These are phyloP conservation scores for Lipomyces yamadae DNA, from an alignment of 805 yeast species.

Conservation along the genomic window DNA sequence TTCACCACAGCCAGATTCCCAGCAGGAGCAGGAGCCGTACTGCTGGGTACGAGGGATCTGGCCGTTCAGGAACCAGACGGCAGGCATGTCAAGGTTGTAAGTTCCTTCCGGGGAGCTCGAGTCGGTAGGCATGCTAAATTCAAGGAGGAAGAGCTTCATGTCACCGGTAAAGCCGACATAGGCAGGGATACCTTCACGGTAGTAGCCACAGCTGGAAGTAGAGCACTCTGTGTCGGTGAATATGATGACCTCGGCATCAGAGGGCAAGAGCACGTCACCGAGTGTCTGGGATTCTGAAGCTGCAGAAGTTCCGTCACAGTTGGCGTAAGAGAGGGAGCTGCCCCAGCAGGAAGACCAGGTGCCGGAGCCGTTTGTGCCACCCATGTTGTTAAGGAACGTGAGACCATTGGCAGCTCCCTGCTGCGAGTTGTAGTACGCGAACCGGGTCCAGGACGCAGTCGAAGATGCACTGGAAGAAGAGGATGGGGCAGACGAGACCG, in stretches of 20 bases:
- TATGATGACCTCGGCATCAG: constrained; percentile 80
- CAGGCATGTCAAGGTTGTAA: constrained; percentile 92
- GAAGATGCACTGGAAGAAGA: constrained; percentile 41
- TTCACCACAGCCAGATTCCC: constrained; percentile 98
- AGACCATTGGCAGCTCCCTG: constrained; percentile 74
- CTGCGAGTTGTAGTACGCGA: constrained; percentile 61
- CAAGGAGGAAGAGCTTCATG: constrained; percentile 85
- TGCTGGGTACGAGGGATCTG: constrained; percentile 96
- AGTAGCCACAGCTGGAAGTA: constrained; percentile 74
- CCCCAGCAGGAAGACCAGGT: constrained; percentile 86
- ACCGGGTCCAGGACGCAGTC: constrained; percentile 48
- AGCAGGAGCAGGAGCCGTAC: constrained; percentile 95
- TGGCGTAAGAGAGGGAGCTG: constrained; percentile 86
- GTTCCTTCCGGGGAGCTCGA: constrained; percentile 50
- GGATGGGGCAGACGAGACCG: constrained; percentile 37
- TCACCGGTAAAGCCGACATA: constrained; percentile 91
- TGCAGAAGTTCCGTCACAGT: constrained; percentile 74
- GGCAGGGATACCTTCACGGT: constrained; percentile 85
- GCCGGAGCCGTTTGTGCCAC: constrained; percentile 87
- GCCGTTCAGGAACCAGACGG: constrained; percentile 94
- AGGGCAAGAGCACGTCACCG: constrained; percentile 66
- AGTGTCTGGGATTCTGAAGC: constrained; percentile 72
- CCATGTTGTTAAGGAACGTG: constrained; percentile 83
- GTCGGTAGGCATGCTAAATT: constrained; percentile 89
- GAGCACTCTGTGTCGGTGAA: constrained; percentile 61